These are phyloP conservation scores for Blastobotrys elegans DNA, from an alignment of 1,139 yeast genomes.

Conservation along the genomic window DNA sequence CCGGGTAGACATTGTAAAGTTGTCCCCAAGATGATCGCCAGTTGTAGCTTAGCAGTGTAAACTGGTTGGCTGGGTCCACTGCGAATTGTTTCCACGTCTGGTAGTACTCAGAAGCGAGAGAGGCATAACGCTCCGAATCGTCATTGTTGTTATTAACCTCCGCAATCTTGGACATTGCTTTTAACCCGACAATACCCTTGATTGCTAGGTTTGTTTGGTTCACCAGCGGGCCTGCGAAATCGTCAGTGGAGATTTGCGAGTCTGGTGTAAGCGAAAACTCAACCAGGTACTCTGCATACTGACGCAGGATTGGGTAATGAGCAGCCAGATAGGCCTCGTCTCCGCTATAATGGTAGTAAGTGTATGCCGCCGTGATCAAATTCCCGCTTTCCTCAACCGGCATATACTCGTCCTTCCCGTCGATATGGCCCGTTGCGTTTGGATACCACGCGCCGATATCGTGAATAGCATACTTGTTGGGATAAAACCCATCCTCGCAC, in stretches of 20 bases:
- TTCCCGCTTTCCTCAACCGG: slow-evolving; percentile 12
- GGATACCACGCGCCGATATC: slow-evolving; percentile 12
- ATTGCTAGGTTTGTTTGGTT: slow-evolving; percentile 13
- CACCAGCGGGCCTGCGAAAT: slow-evolving; percentile 11
- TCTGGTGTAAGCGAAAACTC: slow-evolving; percentile 9
- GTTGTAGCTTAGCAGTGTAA: slow-evolving; percentile 10
- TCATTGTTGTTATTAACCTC: neutral
- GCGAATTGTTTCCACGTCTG: slow-evolving; percentile 2
- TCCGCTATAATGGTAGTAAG: neutral
- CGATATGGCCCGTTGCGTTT: slow-evolving; percentile 11
- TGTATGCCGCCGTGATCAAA: slow-evolving; percentile 1
- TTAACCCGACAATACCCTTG: slow-evolving; percentile 12
- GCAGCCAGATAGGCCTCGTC: slow-evolving; percentile 2
- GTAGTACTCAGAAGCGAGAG: slow-evolving; percentile 1
- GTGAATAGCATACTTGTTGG: slow-evolving; percentile 12
- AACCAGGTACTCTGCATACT: slow-evolving; percentile 8
- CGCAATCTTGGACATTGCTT: slow-evolving; percentile 11
- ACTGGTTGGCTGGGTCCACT: slow-evolving; percentile 3
- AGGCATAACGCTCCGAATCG: slow-evolving; percentile 2
- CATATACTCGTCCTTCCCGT: slow-evolving; percentile 11
- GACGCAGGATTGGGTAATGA: slow-evolving; percentile 5
- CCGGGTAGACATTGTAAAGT: slow-evolving; percentile 11
- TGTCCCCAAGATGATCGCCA: slow-evolving; percentile 10
- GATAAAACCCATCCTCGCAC: slow-evolving; percentile 10
- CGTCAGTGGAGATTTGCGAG: slow-evolving; percentile 14